phyloP scores from a whole-genome alignment of 768 basidiomycete species.

The Boletus sp. region DNA sequence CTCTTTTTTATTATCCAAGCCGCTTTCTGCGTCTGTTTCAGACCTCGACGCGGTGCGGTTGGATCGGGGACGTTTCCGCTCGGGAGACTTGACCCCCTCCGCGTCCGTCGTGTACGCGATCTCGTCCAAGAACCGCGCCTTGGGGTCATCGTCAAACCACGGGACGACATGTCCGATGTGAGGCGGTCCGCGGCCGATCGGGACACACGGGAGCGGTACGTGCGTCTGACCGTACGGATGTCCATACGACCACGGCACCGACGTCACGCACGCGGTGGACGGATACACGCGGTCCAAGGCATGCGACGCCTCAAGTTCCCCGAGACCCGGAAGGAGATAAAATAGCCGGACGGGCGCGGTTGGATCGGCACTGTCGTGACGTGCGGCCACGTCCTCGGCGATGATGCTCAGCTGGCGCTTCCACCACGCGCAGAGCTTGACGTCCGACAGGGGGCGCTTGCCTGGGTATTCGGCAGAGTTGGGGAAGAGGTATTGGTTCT shows the following conservation, averaged over 20 bases:
- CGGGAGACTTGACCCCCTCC: conserved; percentile 57
- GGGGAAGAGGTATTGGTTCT: conserved; percentile 91
- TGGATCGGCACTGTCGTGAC: conserved; percentile 6
- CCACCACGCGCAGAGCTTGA: conserved; percentile 92
- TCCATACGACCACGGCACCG: conserved; percentile 64
- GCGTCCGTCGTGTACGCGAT: conserved; percentile 71
- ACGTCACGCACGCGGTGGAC: conserved; percentile 14
- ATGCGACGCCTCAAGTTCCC: conserved; percentile 62
- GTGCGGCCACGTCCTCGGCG: conserved; percentile 38
- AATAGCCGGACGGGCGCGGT: conserved; percentile 35
- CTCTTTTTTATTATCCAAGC: conserved; percentile 30
- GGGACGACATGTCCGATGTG: conserved; percentile 76
- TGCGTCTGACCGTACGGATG: conserved; percentile 64
- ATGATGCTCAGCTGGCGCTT: conserved; percentile 66
- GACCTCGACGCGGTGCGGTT: neutral
- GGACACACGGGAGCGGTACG: conserved; percentile 44
- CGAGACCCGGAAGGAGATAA: conserved; percentile 72
- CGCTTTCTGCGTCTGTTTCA: conserved; percentile 27
- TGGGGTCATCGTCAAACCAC: conserved; percentile 95
- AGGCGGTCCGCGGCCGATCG: conserved; percentile 33
- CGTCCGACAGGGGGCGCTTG: conserved; percentile 76
- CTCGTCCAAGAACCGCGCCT: conserved; percentile 90
- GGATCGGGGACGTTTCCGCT: conserved; percentile 54
- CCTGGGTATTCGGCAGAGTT: conserved; percentile 69
- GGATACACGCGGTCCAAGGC: conserved; percentile 44